Conservation (phyloP, 129 eudicot species). For the Logfia minima region DNA sequence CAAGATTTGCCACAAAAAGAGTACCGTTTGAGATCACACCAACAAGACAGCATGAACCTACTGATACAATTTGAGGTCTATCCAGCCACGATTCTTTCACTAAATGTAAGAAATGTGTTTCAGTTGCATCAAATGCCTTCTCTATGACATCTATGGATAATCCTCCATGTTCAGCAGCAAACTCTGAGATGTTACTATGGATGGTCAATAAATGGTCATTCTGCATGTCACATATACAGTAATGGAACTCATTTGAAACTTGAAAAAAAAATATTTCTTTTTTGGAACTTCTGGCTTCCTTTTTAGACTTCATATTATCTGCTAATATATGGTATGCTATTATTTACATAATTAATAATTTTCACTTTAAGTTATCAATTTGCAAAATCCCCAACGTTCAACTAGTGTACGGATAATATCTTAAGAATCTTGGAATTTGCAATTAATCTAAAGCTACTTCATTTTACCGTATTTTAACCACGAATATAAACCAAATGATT, state of each 20-base stretch:
- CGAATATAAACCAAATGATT: slow-evolving; percentile 4
- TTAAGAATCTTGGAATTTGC: not conserved
- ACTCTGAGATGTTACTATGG: slow-evolving; percentile 33
- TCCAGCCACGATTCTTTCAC: slow-evolving; percentile 59
- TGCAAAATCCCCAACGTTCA: not conserved
- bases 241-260: not conserved
- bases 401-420: not conserved
- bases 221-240: not conserved
- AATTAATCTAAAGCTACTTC: slow-evolving; percentile 5
- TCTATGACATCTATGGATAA: slow-evolving; percentile 56
- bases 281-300: slow-evolving; percentile 6
- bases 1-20: slow-evolving; percentile 64
- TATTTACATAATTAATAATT: not conserved
- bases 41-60: slow-evolving; percentile 71
- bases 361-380: not conserved
- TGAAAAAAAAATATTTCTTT: not conserved
- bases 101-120: slow-evolving; percentile 49
- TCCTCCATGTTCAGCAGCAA: slow-evolving; percentile 61
- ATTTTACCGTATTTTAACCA: not conserved
- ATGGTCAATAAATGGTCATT: not conserved
- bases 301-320: not conserved
- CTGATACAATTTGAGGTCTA: slow-evolving; percentile 58
- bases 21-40: slow-evolving; percentile 63
- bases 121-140: slow-evolving; percentile 64
- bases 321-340: not conserved